Evolutionary conservation across 352 stramenopile species (phyloP).

Genomic region (Pythium rishiriense): DNA sequence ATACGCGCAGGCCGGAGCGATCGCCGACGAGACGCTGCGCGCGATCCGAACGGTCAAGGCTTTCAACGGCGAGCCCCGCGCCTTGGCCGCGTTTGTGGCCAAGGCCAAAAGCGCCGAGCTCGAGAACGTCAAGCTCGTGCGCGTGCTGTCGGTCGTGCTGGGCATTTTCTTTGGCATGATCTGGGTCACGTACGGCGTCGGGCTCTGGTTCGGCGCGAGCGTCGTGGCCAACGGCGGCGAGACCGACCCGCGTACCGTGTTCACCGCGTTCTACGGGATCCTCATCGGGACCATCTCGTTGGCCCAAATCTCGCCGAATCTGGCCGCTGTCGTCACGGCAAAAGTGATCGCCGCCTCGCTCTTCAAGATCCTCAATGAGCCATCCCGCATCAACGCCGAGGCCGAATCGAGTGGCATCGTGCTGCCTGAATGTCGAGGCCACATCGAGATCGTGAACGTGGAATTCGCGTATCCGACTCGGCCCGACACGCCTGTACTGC

Average conservation of each 20-base stretch:
- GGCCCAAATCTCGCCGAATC: constrained; percentile 35
- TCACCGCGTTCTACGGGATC: constrained; percentile 41
- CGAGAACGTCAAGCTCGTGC: constrained; percentile 29
- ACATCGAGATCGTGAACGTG: constrained; percentile 17
- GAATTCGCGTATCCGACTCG: constrained; percentile 28
- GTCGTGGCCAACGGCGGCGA: constrained; percentile 26
- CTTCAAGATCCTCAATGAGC: constrained; percentile 20
- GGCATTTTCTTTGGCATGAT: constrained; percentile 30
- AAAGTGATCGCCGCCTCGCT: constrained; percentile 20
- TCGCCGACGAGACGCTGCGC: constrained; percentile 29
- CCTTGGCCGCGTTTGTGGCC: constrained; percentile 13
- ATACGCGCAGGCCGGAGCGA: constrained; percentile 29
- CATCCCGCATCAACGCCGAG: constrained; percentile 18
- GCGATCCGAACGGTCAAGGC: constrained; percentile 10
- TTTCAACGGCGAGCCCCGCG: constrained; percentile 45
- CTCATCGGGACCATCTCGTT: constrained; percentile 39
- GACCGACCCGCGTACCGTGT: constrained; percentile 30
- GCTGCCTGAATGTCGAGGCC: constrained; percentile 12
- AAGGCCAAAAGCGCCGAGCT: constrained; percentile 25
- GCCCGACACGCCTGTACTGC: constrained; percentile 19
- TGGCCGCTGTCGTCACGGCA: constrained; percentile 25
- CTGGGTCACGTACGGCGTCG: constrained; percentile 29
- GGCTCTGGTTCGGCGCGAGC: constrained; percentile 37
- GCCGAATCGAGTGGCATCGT: constrained; percentile 8
- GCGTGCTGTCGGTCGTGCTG: constrained; percentile 26